Evolutionary conservation across 345 rosid species (phyloP).

Genomic region (Noccaea bulbosa): DNA sequence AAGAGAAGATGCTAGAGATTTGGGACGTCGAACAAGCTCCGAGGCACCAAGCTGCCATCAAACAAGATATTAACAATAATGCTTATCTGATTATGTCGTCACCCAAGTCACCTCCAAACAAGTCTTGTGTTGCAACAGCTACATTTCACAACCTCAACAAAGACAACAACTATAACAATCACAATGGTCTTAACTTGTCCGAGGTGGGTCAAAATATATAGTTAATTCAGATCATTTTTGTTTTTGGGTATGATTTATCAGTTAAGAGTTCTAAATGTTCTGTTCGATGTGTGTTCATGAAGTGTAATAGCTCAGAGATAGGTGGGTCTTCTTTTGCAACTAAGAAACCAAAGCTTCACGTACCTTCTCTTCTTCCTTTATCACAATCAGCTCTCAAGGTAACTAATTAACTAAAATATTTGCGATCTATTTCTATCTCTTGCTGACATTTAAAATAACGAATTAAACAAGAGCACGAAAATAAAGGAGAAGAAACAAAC

Average conservation of each 20-base stretch:
- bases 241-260: neutral
- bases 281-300: conserved; percentile 11
- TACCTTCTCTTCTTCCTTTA: conserved; percentile 43
- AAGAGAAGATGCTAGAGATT: conserved; percentile 23
- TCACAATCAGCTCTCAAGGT: conserved; percentile 78
- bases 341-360: conserved; percentile 89
- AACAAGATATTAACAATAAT: conserved; percentile 27
- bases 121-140: conserved; percentile 36
- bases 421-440: conserved; percentile 31
- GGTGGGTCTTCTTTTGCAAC: conserved; percentile 55
- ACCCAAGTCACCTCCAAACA: conserved; percentile 39
- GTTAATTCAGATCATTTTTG: neutral
- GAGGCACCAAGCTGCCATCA: conserved; percentile 32
- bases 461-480: conserved; percentile 38
- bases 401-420: conserved; percentile 27
- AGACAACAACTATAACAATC: conserved; percentile 13
- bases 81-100: conserved; percentile 32
- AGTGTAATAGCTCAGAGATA: conserved; percentile 71
- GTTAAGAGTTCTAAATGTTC: neutral
- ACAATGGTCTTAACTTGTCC: conserved; percentile 25
- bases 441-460: conserved; percentile 35
- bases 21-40: conserved; percentile 38
- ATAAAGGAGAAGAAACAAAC: conserved; percentile 27
- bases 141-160: conserved; percentile 20
- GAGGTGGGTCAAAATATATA: conserved; percentile 30